A percentile compares a stretch with the other conserved stretches of the same genome.
Conservation (phyloP, 2,329 filamentous ascomycete species). For the Stagonosporopsis rhizophila region DNA sequence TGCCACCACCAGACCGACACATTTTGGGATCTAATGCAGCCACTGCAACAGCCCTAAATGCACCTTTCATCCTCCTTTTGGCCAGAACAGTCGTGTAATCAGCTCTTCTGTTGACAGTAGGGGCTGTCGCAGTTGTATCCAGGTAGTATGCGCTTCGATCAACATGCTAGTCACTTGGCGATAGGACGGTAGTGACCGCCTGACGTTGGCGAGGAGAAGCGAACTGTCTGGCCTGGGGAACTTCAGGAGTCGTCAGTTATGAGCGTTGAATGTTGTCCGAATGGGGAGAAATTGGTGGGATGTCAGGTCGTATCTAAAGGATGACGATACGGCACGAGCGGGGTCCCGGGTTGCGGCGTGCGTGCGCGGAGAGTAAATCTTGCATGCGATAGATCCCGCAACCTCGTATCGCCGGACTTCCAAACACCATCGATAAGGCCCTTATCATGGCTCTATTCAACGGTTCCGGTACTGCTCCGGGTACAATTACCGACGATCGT, state of each 20-base stretch:
- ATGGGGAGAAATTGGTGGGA: background rate
- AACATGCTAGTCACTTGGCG: background rate
- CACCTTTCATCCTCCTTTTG: background rate
- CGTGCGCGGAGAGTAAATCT: background rate
- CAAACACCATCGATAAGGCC: background rate
- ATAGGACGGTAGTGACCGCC: background rate
- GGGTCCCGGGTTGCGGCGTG: background rate
- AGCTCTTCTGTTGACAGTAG: background rate
- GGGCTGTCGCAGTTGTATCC: background rate
- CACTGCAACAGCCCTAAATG: background rate
- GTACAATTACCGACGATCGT: no score
- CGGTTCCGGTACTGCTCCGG: no score
- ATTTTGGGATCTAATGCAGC: background rate
- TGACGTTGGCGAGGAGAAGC: background rate
- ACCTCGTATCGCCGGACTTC: background rate
- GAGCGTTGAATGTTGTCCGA: background rate
- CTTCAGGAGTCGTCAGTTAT: background rate
- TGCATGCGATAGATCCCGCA: background rate
- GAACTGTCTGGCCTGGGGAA: background rate
- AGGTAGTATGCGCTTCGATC: background rate
- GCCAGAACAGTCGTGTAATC: background rate
- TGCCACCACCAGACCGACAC: background rate
- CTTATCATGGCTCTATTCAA: background rate
- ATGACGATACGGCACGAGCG: background rate
- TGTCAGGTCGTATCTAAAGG: background rate